Percentiles rank a stretch among this genome's conserved stretches.
Evolutionary conservation across 768 basidiomycete genomes (phyloP).

Genomic region (Collybia sp.): DNA sequence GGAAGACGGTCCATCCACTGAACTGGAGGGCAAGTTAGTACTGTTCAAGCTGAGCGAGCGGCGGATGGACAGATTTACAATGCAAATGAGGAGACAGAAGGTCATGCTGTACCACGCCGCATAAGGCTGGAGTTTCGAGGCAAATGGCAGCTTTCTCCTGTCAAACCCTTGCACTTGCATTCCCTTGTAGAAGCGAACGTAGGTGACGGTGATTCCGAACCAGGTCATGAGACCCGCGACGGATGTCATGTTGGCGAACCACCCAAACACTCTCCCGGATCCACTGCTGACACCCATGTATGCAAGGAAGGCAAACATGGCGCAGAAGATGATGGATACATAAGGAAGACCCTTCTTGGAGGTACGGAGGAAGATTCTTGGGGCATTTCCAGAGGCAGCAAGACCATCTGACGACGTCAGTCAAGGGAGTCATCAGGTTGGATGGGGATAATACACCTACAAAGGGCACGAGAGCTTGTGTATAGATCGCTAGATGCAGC

Average conservation of each 20-base stretch:
- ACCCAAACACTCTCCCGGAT: constrained; percentile 71
- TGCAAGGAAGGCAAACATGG: constrained; percentile 64
- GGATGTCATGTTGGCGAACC: constrained; percentile 78
- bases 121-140: constrained; percentile 62
- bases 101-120: constrained; percentile 58
- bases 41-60: not conserved
- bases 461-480: constrained; percentile 83
- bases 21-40: constrained; percentile 21
- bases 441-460: constrained; percentile 34
- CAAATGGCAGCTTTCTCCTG: constrained; percentile 67
- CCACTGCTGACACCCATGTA: constrained; percentile 74
- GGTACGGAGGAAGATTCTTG: constrained; percentile 69
- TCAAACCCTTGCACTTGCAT: constrained; percentile 76
- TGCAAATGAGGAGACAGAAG: constrained; percentile 45
- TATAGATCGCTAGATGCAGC: constrained; percentile 88
- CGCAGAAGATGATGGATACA: constrained; percentile 63
- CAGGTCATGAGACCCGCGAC: constrained; percentile 72
- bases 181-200: constrained; percentile 83
- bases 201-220: constrained; percentile 74
- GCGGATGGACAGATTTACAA: constrained; percentile 45
- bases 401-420: constrained; percentile 57
- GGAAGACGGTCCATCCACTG: constrained; percentile 38
- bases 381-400: constrained; percentile 76
- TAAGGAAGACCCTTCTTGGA: constrained; percentile 74
- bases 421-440: constrained; percentile 1